Evolutionary conservation across 2,329 filamentous ascomycete genomes (phyloP), one percentile per base, ranked within the genome.

Genomic region (Cladophialophora chaetospira): DNA sequence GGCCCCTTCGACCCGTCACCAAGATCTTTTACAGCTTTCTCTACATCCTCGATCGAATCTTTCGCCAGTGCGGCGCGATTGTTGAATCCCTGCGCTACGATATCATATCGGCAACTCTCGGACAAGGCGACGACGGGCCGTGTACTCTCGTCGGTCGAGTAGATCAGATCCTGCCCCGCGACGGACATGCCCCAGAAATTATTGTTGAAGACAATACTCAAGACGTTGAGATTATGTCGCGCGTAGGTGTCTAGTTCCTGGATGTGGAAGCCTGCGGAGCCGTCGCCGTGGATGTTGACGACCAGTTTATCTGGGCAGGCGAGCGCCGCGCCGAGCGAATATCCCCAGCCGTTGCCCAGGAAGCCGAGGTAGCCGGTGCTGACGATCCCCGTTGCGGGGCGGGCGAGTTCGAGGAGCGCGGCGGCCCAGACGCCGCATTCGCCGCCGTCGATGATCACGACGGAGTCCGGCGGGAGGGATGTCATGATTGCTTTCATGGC

Each of bases 331-430:
- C 77, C 76, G 2, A 79, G 65, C 1, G 69, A 65, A 60, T 78
- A 78, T 3, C 76, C 76, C 67, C 73, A 79, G 3, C 76, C 76
- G 55, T 75, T 78, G 1, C 76, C 76, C 1, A 78, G 67, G 65
- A 78, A 77, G 2, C 77, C 76, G 1, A 79, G 68, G 46, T 77
- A 73, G 47, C 72, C 70, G n/a, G 62, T 69, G 5, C 51, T 25
- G 11, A 56, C 58, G 43, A 64, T 51, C 4, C 13, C 60, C 4
- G 48, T 44, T 19, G 43, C 46, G 13, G 62, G 40, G 10, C 58
- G 52, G 69, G 68, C 9, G 65, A 63, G 58, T 71, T 70, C 2
- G 68, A 65, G 2, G 70, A 66, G 69, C 8, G 61, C 49, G 5
- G 48, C 21, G 3, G 62, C 57, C 62, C 72, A 76, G 19, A 67